Base-by-base conservation (phyloP, 164 flowering plant genomes). In the Nymphaea thermarum region DNA sequence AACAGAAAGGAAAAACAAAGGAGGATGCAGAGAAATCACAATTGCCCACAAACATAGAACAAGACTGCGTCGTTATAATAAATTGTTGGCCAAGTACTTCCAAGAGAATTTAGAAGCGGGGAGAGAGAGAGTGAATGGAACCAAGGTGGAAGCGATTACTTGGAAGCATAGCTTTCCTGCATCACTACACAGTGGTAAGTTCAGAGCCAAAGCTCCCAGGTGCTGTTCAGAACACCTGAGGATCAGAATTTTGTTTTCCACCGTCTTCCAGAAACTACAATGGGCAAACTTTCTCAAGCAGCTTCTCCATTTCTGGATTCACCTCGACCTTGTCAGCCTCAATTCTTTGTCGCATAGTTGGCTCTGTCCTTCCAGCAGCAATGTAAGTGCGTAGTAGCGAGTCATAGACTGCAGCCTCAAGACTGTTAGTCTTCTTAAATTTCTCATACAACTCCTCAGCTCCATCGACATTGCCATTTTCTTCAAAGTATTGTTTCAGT, bases 381-480 rank as follows among this genome's bases (percentile, higher is more conserved):
- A 75, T 41, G 45, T 85, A 86, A 42, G 80, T 81, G 36, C 63
- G 74, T 36, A 90, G 82, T 76, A 87, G 76, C 7, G 47, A 68
- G 5, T 43, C 10, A 62, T 80, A 84, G 18, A 62, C 77, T 36
- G 74, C 68, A 2, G 75, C 66, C 70, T 80, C 75, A 42, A 87
- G 74, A 71, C 72, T 66, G 60, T 77, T 69, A 4, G 73, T 44
- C 57, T 70, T 71, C 82, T 82, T 84, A 72, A 92, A 68, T 69
- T 78, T 63, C 66, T 74, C 68, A 76, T 72, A 82, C 45, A 89
- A 79, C 65, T 80, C 76, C 69, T 88, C 91, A 6, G 87, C 93
- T 42, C 85, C 73, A 62, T 76, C 78, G 4, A 80, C 80, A 68
- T 88, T 87, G 62, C 72, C 80, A 66, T 71, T 72, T 70, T 75